phyloP scores from a whole-genome alignment of 306 rosid species.

The Quercus gilva region DNA sequence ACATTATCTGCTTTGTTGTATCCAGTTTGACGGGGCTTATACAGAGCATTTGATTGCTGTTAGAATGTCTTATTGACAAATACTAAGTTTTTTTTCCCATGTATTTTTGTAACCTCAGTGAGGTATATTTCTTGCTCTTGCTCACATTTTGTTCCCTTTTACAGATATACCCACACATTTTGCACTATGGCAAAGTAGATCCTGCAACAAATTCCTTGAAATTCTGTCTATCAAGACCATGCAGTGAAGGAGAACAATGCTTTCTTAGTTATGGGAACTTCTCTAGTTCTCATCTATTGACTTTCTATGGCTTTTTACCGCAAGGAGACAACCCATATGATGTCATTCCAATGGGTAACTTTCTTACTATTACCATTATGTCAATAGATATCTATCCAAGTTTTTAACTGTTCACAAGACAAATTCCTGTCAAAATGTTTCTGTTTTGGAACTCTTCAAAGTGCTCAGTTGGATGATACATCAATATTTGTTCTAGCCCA shows the following conservation, averaged over 20 bases:
- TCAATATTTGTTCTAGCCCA: conserved; percentile 30
- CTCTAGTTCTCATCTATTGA: conserved; percentile 68
- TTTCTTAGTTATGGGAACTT: conserved; percentile 76
- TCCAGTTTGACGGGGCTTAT: neutral
- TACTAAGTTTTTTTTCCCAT: neutral
- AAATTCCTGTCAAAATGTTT: conserved; percentile 1
- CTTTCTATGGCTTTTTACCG: conserved; percentile 83
- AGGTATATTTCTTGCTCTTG: conserved; percentile 9
- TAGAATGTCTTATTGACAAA: conserved; percentile 1
- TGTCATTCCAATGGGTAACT: conserved; percentile 70
- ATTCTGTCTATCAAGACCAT: conserved; percentile 80
- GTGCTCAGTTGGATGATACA: conserved; percentile 13
- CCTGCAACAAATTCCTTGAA: conserved; percentile 65
- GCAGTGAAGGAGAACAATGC: conserved; percentile 79
- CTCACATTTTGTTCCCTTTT: conserved; percentile 27
- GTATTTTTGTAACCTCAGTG: conserved; percentile 6
- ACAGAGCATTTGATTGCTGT: neutral
- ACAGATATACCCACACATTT: conserved; percentile 76
- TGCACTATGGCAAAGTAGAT: conserved; percentile 75
- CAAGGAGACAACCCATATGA: conserved; percentile 80
- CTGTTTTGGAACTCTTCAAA: conserved; percentile 22
- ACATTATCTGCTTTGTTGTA: neutral
- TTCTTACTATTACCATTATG: conserved; percentile 17
- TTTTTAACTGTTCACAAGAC: neutral
- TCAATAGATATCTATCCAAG: neutral